A percentile compares a stretch with the other conserved stretches of the same genome.
These are phyloP conservation scores for Carex parvula DNA, from an alignment of 176 grass and related monocot genomes.

Conservation along the genomic window DNA sequence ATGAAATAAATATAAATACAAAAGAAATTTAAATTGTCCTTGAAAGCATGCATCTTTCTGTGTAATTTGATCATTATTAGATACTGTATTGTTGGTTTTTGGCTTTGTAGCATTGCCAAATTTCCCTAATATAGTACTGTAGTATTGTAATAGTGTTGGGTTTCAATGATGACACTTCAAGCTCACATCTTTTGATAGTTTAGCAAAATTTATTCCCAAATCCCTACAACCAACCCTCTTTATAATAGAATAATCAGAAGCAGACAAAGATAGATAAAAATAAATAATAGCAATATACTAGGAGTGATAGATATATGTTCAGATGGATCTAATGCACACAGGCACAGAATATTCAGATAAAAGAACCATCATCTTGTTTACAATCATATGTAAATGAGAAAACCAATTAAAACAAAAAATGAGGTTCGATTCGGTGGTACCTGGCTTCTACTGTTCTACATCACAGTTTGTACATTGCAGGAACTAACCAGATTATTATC, in stretches of 20 bases:
- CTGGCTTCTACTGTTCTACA: too few relatives aligned
- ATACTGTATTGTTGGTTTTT: neutral
- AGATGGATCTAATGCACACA: neutral
- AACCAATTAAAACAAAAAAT: neutral
- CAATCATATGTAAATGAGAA: neutral
- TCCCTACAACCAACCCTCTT: neutral
- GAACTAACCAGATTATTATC: neutral
- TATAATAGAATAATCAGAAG: neutral
- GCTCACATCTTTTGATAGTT: neutral
- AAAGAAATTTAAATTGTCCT: neutral
- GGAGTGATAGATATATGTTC: neutral
- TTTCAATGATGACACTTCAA: neutral
- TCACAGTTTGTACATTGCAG: neutral
- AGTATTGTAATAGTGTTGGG: neutral
- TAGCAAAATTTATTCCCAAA: neutral
- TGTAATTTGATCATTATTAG: neutral
- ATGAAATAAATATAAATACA: slow-evolving; percentile 23
- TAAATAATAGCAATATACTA: neutral
- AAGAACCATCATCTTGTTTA: neutral
- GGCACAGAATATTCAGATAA: neutral
- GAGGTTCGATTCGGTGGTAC: neutral
- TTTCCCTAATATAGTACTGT: neutral
- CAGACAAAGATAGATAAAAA: neutral
- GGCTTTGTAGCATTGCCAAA: neutral
- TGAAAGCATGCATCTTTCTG: neutral